Evolutionary conservation across 108 stramenopile species (phyloP).

Genomic region (Skeletonema tropicum): DNA sequence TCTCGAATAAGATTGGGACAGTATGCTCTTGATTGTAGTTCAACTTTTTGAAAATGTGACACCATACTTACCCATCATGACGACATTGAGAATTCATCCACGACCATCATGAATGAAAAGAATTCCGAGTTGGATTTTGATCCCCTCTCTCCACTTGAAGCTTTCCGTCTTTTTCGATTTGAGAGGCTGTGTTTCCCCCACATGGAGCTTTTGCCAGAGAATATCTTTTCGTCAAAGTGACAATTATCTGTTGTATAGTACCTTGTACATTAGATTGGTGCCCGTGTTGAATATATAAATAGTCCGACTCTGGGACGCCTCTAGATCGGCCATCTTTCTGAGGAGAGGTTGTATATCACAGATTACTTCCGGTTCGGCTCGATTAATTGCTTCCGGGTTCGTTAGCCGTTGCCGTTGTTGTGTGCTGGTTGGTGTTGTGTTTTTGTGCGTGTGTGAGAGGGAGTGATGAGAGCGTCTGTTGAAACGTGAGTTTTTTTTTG

Average conservation of each 20-base stretch:
- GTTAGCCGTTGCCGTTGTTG: no score
- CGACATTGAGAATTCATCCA: conserved; percentile 58
- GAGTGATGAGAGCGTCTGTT: no score
- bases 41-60: conserved; percentile 29
- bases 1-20: conserved; percentile 51
- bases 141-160: conserved; percentile 15
- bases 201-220: no score
- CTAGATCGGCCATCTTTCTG: no score
- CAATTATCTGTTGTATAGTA: conserved; percentile 74
- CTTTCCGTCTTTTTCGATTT: not conserved
- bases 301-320: no score
- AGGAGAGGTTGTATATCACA: no score
- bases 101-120: conserved; percentile 54
- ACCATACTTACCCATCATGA: conserved; percentile 44
- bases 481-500: no score
- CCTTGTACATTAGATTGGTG: conserved; percentile 71
- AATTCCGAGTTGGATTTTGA: conserved; percentile 45
- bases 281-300: conserved; percentile 93
- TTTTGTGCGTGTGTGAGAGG: no score
- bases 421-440: no score
- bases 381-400: no score
- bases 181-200: not conserved
- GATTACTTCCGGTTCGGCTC: no score
- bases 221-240: not conserved
- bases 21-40: conserved; percentile 37